Conservation (phyloP, 2,329 filamentous ascomycete genomes). For the Didymella pinodella region DNA sequence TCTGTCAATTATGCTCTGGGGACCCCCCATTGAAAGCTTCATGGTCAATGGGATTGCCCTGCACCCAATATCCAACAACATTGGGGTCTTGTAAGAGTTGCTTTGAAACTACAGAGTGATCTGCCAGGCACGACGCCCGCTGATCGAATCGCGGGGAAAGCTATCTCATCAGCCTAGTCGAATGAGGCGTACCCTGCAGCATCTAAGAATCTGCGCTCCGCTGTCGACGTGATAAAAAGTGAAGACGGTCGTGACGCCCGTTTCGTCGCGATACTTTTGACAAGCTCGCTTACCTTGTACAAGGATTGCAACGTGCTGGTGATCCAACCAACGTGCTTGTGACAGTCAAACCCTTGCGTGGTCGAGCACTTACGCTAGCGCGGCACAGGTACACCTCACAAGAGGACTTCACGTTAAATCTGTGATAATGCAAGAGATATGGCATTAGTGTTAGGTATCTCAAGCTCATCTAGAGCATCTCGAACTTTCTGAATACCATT, state of each 20-base stretch:
- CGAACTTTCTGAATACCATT: not conserved
- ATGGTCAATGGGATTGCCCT: not conserved
- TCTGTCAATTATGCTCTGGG: not conserved
- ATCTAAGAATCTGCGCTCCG: conserved; percentile 17
- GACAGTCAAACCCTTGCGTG: conserved; percentile 4
- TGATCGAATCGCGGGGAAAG: conserved; percentile 17
- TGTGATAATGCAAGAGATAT: conserved; percentile 21
- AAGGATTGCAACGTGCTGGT: conserved; percentile 2
- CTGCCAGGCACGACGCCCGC: conserved; percentile 15
- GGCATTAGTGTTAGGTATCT: conserved; percentile 25
- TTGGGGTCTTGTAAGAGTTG: not conserved
- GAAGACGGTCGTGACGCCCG: not conserved
- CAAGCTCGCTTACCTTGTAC: not conserved
- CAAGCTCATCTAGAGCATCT: not conserved
- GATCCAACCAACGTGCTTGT: conserved; percentile 13
- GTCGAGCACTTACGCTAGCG: conserved; percentile 8
- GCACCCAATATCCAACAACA: not conserved
- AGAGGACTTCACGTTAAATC: not conserved
- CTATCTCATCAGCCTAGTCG: conserved; percentile 13
- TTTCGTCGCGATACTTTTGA: not conserved
- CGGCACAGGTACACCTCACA: conserved; percentile 9
- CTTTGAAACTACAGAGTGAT: not conserved
- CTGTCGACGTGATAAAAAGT: not conserved
- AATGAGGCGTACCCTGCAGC: conserved; percentile 10
- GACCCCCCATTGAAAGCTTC: not conserved